Evolutionary conservation across 2,329 filamentous ascomycete genomes (phyloP).

Genomic region (Metarhizium guizhouense): DNA sequence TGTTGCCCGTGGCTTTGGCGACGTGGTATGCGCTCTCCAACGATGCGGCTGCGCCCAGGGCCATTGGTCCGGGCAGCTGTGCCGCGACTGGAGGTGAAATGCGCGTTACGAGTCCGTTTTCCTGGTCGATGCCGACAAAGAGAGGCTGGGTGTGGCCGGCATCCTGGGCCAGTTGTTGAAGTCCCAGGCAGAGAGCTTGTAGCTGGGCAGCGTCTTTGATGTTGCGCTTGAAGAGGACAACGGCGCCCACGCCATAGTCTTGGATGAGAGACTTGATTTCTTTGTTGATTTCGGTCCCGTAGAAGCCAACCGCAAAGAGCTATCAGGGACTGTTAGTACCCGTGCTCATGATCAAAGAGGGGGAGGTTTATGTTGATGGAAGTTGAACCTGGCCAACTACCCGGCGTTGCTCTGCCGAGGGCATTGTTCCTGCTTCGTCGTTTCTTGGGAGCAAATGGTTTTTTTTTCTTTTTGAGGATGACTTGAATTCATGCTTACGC

Average conservation of each 20-base stretch:
- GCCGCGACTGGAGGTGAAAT: slow-evolving; percentile 16
- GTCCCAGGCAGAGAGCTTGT: slow-evolving; percentile 12
- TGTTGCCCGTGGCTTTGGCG: slow-evolving; percentile 13
- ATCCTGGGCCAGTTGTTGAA: slow-evolving; percentile 15
- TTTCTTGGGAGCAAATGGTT: neutral
- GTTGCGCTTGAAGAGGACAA: slow-evolving; percentile 19
- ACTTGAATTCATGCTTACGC: too few relatives aligned
- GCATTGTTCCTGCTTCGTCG: neutral
- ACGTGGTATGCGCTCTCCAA: slow-evolving; percentile 10
- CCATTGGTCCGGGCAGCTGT: slow-evolving; percentile 16
- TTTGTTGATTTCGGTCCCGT: slow-evolving; percentile 12
- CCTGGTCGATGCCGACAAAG: slow-evolving; percentile 18
- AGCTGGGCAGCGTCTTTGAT: slow-evolving; percentile 13
- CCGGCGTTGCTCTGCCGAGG: slow-evolving; percentile 2
- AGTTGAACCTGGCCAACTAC: slow-evolving; percentile 2
- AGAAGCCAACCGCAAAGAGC: slow-evolving; percentile 19
- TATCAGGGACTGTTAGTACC: neutral
- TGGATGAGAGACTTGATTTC: slow-evolving; percentile 15
- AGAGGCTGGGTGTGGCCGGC: slow-evolving; percentile 16
- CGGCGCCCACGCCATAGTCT: slow-evolving; percentile 17
- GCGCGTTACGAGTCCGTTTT: slow-evolving; percentile 18
- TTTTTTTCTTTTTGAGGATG: neutral
- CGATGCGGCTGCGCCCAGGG: slow-evolving; percentile 14
- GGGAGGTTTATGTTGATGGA: neutral
- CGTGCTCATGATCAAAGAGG: too few relatives aligned